phyloP scores from a whole-genome alignment of 2,329 filamentous ascomycete species.

The Cladophialophora bantiana region DNA sequence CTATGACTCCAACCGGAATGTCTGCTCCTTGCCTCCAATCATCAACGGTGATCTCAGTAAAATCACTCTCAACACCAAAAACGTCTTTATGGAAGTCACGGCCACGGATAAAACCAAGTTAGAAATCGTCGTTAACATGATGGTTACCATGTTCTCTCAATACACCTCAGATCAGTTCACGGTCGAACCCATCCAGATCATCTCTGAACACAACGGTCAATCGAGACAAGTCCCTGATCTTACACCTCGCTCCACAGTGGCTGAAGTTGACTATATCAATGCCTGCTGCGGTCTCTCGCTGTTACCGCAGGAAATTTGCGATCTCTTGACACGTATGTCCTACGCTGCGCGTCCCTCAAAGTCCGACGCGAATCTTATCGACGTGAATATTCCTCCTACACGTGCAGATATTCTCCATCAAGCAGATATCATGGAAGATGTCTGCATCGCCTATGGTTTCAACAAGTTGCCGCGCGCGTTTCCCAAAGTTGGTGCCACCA shows the following conservation, averaged over 20 bases:
- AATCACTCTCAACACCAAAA: slow-evolving; percentile 87
- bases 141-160: slow-evolving; percentile 95
- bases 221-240: slow-evolving; percentile 83
- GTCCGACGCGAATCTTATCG: slow-evolving; percentile 72
- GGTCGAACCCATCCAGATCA: slow-evolving; percentile 89
- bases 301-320: slow-evolving; percentile 75
- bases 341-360: slow-evolving; percentile 79
- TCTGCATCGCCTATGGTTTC: slow-evolving; percentile 96
- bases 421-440: slow-evolving; percentile 98
- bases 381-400: slow-evolving; percentile 85
- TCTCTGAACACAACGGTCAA: slow-evolving; percentile 88
- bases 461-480: slow-evolving; percentile 90
- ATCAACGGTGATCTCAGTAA: slow-evolving; percentile 98
- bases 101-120: slow-evolving; percentile 96
- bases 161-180: slow-evolving; percentile 90
- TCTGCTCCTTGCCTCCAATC: slow-evolving; percentile 94
- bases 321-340: slow-evolving; percentile 86
- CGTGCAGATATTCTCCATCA: slow-evolving; percentile 94
- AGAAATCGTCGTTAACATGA: slow-evolving; percentile 92
- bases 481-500: slow-evolving; percentile 82
- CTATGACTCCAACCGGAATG: slow-evolving; percentile 82
- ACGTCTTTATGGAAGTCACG: slow-evolving; percentile 96
- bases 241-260: slow-evolving; percentile 75
- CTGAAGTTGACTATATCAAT: slow-evolving; percentile 93
- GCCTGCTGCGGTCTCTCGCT: slow-evolving; percentile 84